These are phyloP conservation scores for Nematodospora valgi DNA, from an alignment of 805 yeast species.

Conservation along the genomic window DNA sequence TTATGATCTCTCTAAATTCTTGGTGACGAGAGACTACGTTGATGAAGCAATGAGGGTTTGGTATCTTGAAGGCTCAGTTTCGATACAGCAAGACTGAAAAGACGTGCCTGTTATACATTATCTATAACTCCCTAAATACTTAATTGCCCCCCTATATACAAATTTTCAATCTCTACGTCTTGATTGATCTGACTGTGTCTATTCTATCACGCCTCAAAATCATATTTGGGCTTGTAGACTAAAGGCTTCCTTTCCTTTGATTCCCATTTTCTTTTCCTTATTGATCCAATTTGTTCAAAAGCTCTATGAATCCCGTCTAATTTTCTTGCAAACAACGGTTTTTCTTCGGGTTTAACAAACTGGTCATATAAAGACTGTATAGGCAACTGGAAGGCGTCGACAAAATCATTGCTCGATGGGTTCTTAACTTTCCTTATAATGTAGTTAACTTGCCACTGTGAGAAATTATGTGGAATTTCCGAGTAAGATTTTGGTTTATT, in stretches of 20 bases:
- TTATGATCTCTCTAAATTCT: too few species aligned
- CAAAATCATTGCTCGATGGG: not conserved
- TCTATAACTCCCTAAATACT: too few species aligned
- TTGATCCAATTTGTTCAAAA: slow-evolving; percentile 25
- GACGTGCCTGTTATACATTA: not conserved
- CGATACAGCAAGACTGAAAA: not conserved
- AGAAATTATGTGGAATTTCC: not conserved
- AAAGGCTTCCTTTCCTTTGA: slow-evolving; percentile 19
- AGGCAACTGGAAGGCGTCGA: slow-evolving; percentile 1
- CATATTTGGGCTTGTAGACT: slow-evolving; percentile 14
- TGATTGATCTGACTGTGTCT: not conserved
- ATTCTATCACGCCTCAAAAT: too few species aligned
- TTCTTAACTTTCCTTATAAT: slow-evolving; percentile 2
- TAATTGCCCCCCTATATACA: too few species aligned
- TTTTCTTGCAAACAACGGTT: not conserved
- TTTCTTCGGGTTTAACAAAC: not conserved
- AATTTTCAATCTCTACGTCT: too few species aligned
- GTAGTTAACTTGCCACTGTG: slow-evolving; percentile 6
- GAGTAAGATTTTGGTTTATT: not conserved
- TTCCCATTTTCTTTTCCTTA: slow-evolving; percentile 24
- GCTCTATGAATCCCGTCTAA: not conserved
- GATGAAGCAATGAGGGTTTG: too few species aligned
- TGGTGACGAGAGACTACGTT: too few species aligned
- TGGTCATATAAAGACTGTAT: slow-evolving; percentile 4
- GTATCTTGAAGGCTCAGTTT: too few species aligned